phyloP scores from a whole-genome alignment of 2,329 filamentous ascomycete genomes.

The Xylariaceae sp. region DNA sequence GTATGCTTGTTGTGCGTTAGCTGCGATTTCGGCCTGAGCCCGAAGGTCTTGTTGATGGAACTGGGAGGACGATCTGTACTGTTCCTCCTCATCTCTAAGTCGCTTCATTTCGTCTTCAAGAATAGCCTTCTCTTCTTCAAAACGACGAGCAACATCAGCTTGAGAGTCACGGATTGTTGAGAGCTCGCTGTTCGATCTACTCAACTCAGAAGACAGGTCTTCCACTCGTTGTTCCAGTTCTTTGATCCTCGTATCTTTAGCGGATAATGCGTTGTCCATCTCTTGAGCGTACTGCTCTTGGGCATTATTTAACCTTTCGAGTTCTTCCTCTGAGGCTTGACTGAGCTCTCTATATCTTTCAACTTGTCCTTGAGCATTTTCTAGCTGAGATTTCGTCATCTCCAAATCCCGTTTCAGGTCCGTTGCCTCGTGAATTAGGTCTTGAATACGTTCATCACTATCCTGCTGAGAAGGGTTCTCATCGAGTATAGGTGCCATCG shows the following conservation, averaged over 20 bases:
- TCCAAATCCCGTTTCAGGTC: conserved; percentile 87
- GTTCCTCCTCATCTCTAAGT: conserved; percentile 78
- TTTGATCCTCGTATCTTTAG: conserved; percentile 74
- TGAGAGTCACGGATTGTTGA: conserved; percentile 76
- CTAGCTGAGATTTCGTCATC: conserved; percentile 72
- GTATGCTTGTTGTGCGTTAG: conserved; percentile 90
- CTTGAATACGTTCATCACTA: conserved; percentile 64
- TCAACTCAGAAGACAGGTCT: conserved; percentile 77
- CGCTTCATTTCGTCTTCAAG: conserved; percentile 75
- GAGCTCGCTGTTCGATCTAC: conserved; percentile 75
- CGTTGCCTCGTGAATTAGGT: conserved; percentile 76
- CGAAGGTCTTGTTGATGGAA: conserved; percentile 90
- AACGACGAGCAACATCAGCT: conserved; percentile 64
- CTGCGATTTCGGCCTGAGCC: conserved; percentile 87
- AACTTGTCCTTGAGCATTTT: conserved; percentile 73
- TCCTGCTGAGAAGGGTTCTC: conserved; percentile 42
- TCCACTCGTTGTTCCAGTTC: conserved; percentile 81
- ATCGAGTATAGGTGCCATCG: conserved; percentile 39
- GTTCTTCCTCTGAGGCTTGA: conserved; percentile 79
- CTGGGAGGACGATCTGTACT: conserved; percentile 72
- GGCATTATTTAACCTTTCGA: conserved; percentile 72
- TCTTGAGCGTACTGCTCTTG: conserved; percentile 87
- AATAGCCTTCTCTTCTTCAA: conserved; percentile 76
- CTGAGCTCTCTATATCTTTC: conserved; percentile 88
- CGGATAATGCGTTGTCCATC: conserved; percentile 67